Percentiles rank a stretch among this genome's conserved stretches.
Evolutionary conservation across 768 basidiomycete species (phyloP).

Genomic region (Termitomyces sp.): DNA sequence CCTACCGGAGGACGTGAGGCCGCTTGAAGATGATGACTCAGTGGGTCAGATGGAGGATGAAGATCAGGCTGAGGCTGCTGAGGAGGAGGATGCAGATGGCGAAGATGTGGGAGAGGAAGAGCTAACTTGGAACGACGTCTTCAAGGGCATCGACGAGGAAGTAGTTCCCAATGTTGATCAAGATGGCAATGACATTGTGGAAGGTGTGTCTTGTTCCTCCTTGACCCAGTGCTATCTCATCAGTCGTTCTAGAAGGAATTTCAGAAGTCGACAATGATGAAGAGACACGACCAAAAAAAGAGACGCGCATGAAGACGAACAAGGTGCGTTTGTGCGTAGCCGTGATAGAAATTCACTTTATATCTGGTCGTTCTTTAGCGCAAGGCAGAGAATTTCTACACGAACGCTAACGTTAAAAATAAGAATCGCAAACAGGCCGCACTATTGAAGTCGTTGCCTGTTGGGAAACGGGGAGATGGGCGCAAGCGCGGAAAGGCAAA

Average conservation of each 20-base stretch:
- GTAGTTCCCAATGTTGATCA: constrained; percentile 20
- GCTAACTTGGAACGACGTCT: constrained; percentile 85
- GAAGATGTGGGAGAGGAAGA: constrained; percentile 43
- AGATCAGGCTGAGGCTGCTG: constrained; percentile 29
- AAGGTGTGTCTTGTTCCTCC: constrained; percentile 18
- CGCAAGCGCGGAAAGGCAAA: constrained; percentile 28
- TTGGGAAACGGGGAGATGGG: constrained; percentile 41
- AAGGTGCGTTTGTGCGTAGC: constrained; percentile 47
- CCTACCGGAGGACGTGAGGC: constrained; percentile 75
- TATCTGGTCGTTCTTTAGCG: constrained; percentile 40
- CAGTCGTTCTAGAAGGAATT: constrained; percentile 5
- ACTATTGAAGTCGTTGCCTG: constrained; percentile 50
- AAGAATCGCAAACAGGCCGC: constrained; percentile 67
- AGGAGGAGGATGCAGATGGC: constrained; percentile 33
- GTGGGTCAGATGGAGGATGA: constrained; percentile 36
- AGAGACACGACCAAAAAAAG: constrained; percentile 36
- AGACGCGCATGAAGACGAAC: constrained; percentile 86
- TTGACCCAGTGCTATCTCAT: constrained; percentile 6
- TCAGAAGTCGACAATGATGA: constrained; percentile 10
- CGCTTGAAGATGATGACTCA: constrained; percentile 49
- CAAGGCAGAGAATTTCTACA: constrained; percentile 88
- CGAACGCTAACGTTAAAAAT: constrained; percentile 81
- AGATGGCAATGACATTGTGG: constrained; percentile 20
- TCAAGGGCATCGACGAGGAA: constrained; percentile 47
- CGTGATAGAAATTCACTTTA: background rate